Conservation (phyloP, 2,329 filamentous ascomycete species). For the Stachybotrys echinatus region DNA sequence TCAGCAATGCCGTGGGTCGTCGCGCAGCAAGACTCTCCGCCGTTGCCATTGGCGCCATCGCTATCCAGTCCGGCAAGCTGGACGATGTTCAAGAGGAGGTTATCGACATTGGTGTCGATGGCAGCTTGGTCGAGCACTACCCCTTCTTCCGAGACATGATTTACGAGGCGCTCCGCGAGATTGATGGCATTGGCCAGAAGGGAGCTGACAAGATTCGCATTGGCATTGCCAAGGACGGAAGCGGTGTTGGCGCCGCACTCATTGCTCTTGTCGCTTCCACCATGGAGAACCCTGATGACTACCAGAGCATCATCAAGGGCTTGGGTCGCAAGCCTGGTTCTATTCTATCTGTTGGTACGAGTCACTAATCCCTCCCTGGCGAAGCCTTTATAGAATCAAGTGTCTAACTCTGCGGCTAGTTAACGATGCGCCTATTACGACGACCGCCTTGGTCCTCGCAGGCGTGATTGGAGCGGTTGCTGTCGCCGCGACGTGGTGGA, state of each 20-base stretch:
- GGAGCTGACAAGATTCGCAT: conserved; percentile 87
- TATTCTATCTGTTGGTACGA: background rate
- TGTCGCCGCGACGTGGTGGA: conserved; percentile 32
- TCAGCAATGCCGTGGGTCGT: conserved; percentile 78
- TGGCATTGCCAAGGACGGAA: conserved; percentile 94
- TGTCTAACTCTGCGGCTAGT: conserved; percentile 17
- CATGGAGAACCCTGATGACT: conserved; percentile 49
- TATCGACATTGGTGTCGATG: conserved; percentile 88
- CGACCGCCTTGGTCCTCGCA: conserved; percentile 24
- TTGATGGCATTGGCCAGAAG: conserved; percentile 69
- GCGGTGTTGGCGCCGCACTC: conserved; percentile 75
- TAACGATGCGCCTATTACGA: conserved; percentile 23
- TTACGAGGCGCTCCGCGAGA: conserved; percentile 70
- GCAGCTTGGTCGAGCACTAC: conserved; percentile 92
- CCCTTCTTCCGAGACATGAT: conserved; percentile 88
- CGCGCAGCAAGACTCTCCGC: conserved; percentile 85
- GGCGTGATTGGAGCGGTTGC: conserved; percentile 30
- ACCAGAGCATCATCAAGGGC: conserved; percentile 9
- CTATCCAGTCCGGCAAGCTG: conserved; percentile 75
- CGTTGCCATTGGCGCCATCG: conserved; percentile 79
- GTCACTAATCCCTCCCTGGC: conserved; percentile 31
- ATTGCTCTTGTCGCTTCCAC: conserved; percentile 85
- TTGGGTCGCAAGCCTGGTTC: background rate
- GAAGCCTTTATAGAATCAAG: conserved; percentile 24
- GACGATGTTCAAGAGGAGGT: conserved; percentile 59